Base-by-base conservation (phyloP, 2,329 filamentous ascomycete genomes). In the Sporothrix luriei region DNA sequence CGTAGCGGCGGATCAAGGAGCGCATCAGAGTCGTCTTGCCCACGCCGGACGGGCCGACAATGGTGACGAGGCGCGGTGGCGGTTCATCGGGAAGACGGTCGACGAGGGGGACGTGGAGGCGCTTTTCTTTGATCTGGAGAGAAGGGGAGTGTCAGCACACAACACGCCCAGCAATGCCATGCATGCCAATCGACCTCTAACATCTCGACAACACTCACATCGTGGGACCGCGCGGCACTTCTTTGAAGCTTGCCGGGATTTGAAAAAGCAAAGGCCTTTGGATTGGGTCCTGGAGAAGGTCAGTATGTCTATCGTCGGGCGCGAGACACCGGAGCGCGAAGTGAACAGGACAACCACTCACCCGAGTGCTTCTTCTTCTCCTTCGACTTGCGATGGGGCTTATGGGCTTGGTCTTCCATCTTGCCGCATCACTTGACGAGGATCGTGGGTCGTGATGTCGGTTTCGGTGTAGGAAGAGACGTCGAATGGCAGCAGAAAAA, bases 21-120 rank as follows among this genome's bases (percentile, higher is more conserved):
- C 98, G 99, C 49, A 71, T 67, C 3, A 73, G 70, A 54, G 72
- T 76, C 78, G 74, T 75, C 73, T 75, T 75, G 38, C 74, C 74
- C 16, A 75, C 74, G 16, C 74, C 74, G 0, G 95, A 93, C 69
- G 95, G 95, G 68, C 95, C 96, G 77, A 98, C 94, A 71, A 99
- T 94, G 72, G 93, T 89, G 75, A 98, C 94, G 70, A 99, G 89
- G 71, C 96, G 88, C 70, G 95, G 95, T 33, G 95, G 94, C 19
- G 95, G 91, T 82, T 98, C 95, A 80, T 98, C 94, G 74, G 95
- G 94, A 38, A 98, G 84, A 74, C 96, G 90, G 84, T 99, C 95
- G 82, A 98, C 91, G 78, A 97, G 91, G 57, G 95, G 95, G 21
- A 99, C 95, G 84, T 99, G 96, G 51, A 98, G 85, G 71, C 94